Base-by-base conservation (phyloP, 768 basidiomycete species). In the Tephrocybe sp. region DNA sequence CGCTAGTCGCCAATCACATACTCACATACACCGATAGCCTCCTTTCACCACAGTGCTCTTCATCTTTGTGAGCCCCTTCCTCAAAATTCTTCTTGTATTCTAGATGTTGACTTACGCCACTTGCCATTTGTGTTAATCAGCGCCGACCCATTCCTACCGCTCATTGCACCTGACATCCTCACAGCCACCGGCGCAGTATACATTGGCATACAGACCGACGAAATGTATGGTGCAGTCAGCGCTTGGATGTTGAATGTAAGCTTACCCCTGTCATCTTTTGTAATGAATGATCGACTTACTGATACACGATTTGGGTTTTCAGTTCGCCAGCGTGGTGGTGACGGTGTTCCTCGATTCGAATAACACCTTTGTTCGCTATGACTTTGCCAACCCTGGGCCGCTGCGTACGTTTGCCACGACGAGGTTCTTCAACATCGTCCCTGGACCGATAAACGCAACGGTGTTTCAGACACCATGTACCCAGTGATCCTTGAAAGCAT, bases 321-420 rank as follows among this genome's bases (percentile, higher is more conserved):
- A 58, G 54, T 53, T 39, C 32, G 32, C 11, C 11, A 23, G 49
- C 25, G 52, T 54, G 3, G 41, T 41, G 9, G 52, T 59, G 28
- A 51, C 48, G 25, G 45, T 38, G 45, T 57, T 64, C 52, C 57
- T 65, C 23, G 62, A 66, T 50, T n/a, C 50, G 26, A 63, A 52
- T 26, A 59, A 59, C 34, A 63, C 62, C 1, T 52, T 68, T 2
- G 64, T 65, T 30, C 50, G 65, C 43, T 65, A 59, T 45, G 67
- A 68, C 44, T 68, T 68, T 40, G 59, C 63, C 6, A 53, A 58
- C 21, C 63, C 67, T 10, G 58, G 62, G 24, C 41, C 53, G 7
- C 56, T 63, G 39, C 59, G 65, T 23, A 68, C 62, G 24, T 65
- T 65, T 48, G 46, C 67, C 11, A 68, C 65, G 0, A 68, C 67